Evolutionary conservation across 345 rosid genomes (phyloP), one percentile per base, ranked within the genome.

Genomic region (Hibiscus trionum): DNA sequence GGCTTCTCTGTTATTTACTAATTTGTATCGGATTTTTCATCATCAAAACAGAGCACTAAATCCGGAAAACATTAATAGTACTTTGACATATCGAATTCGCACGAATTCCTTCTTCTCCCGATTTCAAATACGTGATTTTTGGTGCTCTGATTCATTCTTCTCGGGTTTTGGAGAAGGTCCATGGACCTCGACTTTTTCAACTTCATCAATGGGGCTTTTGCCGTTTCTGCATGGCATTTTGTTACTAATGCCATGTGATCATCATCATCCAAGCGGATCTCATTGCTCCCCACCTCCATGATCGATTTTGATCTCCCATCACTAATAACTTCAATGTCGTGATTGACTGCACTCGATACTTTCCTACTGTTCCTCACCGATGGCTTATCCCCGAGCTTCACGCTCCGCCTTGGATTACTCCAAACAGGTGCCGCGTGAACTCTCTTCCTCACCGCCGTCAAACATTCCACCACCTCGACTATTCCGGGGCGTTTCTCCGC

Each of bases 101-200:
- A 66, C 1, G 65, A 15, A 11, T 44, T 37, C 52, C 21, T 27
- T 12, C 57, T 27, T 12, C 57, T 75, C 11, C 56, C 83, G 1
- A 58, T 47, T 59, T 61, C 85, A 5, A 67, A 44, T 16, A 62
- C 62, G 2, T 69, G 47, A 0, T 82, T 79, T 68, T 64, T 73
- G 17, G 61, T 70, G 56, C 37, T 50, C 21, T 47, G 61, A 7
- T 71, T 79, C 62, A 71, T 58, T 4, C 63, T 8, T 14, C 66
- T 39, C 11, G 79, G 81, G 58, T 82, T 66, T 10, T 77, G 85
- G 70, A 86, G 44, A 1, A 86, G 79, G 11, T 91, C 90, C 85
- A 81, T 78, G 2, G 96, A 93, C 77, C 86, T 87, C 11, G 97
- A 93, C 87, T 88, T 91, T 42, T 81, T 83, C 73, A 91, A 81